Base-by-base conservation (phyloP, 2,329 filamentous ascomycete genomes). In the Colletotrichum sp. region DNA sequence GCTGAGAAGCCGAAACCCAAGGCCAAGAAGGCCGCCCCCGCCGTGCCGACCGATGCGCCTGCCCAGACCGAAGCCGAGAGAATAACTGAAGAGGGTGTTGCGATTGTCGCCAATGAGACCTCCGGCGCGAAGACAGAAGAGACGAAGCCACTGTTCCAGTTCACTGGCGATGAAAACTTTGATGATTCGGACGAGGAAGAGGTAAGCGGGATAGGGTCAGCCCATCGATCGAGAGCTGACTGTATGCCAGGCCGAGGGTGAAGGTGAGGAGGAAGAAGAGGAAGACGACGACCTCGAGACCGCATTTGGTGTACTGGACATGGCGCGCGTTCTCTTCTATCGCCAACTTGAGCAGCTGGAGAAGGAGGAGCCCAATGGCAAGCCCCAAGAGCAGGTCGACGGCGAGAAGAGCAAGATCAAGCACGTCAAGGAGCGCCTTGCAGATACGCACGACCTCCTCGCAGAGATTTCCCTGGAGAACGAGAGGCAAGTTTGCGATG, bases 381-480 rank as follows among this genome's bases (percentile, higher is more conserved):
- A 85, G 77, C 83, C 81, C 54, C 87, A 88, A 73, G 84, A 86
- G 72, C 80, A 80, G 43, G 80, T 81, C 18, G 79, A 84, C 43
- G 81, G 81, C 27, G 85, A 87, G 66, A 83, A 83, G 9, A 83
- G 85, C 54, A 78, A 81, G 3, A 76, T 87, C 57, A 85, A 88
- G 76, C 91, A 94, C 74, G 87, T 96, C 80, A 96, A 95, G 83
- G 95, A 98, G 83, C 92, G 95, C 70, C 90, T 98, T 38, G 95
- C 95, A 74, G 97, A 99, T 81, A 98, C 95, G 11, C 95, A 98
- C 82, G 96, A 98, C 81, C 90, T 98, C 70, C 93, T 98, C 75
- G 94, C 96, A 12, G 97, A 99, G 84, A 98, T 99, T 75, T 97
- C 94, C n/a, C 88, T 99, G 33, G 97, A 99, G 85, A 98, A 97